Percentiles rank a stretch among this genome's conserved stretches.
phyloP scores from a whole-genome alignment of 2,329 filamentous ascomycete genomes.

The Domatiomyces globalis region DNA sequence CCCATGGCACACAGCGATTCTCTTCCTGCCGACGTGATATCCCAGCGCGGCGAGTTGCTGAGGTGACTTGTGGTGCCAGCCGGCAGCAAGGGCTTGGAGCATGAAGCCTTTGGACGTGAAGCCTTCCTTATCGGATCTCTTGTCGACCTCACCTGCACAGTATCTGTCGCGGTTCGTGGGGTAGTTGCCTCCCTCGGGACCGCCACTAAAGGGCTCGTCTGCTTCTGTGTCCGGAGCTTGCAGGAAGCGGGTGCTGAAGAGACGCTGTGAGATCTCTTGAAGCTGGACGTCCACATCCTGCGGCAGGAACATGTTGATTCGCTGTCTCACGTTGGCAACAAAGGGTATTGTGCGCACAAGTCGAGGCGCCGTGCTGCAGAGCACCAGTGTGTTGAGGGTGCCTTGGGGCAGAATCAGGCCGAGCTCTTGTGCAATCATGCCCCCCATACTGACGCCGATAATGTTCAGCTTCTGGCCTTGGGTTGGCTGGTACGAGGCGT shows the following conservation, averaged over 20 bases:
- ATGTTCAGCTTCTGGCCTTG: slow-evolving; percentile 45
- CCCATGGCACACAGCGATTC: slow-evolving; percentile 68
- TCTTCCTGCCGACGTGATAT: slow-evolving; percentile 53
- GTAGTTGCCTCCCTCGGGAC: slow-evolving; percentile 34
- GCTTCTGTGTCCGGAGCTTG: slow-evolving; percentile 19
- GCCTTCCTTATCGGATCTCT: slow-evolving; percentile 45
- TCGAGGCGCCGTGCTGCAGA: slow-evolving; percentile 48
- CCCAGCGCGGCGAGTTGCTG: slow-evolving; percentile 52
- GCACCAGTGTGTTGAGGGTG: slow-evolving; percentile 33
- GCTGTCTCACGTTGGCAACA: slow-evolving; percentile 48
- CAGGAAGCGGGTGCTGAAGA: slow-evolving; percentile 51
- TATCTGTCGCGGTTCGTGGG: slow-evolving; percentile 69
- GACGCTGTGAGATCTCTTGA: slow-evolving; percentile 46
- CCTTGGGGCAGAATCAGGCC: slow-evolving; percentile 22
- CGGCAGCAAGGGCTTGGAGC: slow-evolving; percentile 62
- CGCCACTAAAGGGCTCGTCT: slow-evolving; percentile 7
- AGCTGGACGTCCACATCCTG: slow-evolving; percentile 56
- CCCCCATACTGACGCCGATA: slow-evolving; percentile 69
- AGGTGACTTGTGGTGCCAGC: slow-evolving; percentile 61
- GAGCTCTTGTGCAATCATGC: slow-evolving; percentile 84
- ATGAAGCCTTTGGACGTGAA: slow-evolving; percentile 58
- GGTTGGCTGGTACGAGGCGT: slow-evolving; percentile 18
- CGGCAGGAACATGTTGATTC: slow-evolving; percentile 48
- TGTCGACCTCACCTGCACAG: slow-evolving; percentile 62
- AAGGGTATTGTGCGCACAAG: slow-evolving; percentile 46